Percentiles rank a stretch among this genome's conserved stretches.
Evolutionary conservation across 2,329 filamentous ascomycete species (phyloP).

Genomic region (Ophiostoma fasciatum): DNA sequence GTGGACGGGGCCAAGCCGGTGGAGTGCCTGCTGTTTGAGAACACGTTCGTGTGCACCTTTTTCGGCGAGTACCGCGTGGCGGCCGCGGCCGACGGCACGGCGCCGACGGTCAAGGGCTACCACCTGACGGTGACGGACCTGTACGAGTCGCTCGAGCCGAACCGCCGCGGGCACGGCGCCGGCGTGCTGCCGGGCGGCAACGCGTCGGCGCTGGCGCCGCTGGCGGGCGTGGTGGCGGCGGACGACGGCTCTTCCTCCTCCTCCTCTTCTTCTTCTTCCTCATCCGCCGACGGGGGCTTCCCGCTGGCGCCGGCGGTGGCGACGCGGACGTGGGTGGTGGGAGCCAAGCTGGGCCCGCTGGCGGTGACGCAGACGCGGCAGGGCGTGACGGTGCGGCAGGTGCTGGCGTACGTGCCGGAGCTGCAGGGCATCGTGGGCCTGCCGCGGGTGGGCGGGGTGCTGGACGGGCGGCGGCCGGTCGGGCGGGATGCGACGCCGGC

Average conservation of each 20-base stretch:
- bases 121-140: slow-evolving; percentile 78
- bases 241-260: too few species aligned
- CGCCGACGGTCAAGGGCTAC: slow-evolving; percentile 58
- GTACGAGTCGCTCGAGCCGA: slow-evolving; percentile 70
- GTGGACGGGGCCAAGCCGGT: slow-evolving; percentile 64
- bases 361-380: slow-evolving; percentile 80
- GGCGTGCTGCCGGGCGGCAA: slow-evolving; percentile 30
- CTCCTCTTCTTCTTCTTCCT: too few species aligned
- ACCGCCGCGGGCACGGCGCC: slow-evolving; percentile 69
- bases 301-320: slow-evolving; percentile 55
- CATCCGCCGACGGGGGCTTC: too few species aligned
- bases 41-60: slow-evolving; percentile 87
- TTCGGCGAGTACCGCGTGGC: slow-evolving; percentile 40
- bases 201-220: slow-evolving; percentile 61
- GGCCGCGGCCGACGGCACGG: slow-evolving; percentile 14
- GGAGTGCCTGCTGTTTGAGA: slow-evolving; percentile 70
- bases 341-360: slow-evolving; percentile 63
- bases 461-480: slow-evolving; percentile 78
- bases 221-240: slow-evolving; percentile 39
- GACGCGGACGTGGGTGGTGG: slow-evolving; percentile 67
- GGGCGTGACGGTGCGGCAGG: slow-evolving; percentile 71
- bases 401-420: slow-evolving; percentile 64
- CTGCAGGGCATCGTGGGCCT: slow-evolving; percentile 65
- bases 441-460: slow-evolving; percentile 45
- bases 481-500: slow-evolving; percentile 66